Percentiles rank a stretch among this genome's conserved stretches.
phyloP scores from a whole-genome alignment of 257 asterid genomes.

The Marsdenia floribunda region DNA sequence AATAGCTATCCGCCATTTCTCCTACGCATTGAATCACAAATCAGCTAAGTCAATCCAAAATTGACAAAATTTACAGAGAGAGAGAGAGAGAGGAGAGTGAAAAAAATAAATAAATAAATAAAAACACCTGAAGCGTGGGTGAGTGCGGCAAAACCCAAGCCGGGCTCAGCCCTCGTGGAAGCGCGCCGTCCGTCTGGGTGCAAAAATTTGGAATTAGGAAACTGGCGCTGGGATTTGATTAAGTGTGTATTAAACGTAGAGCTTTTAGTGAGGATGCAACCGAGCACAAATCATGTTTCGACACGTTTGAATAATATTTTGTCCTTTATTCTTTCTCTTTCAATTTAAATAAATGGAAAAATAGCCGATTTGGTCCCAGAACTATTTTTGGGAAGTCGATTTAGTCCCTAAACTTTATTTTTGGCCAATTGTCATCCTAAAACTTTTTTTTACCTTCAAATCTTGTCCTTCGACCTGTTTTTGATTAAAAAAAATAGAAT shows the following conservation, averaged over 20 bases:
- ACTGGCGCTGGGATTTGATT: not conserved
- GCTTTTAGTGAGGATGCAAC: not conserved
- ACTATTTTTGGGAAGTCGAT: no score
- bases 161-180: constrained; percentile 11
- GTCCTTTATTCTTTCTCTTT: not conserved
- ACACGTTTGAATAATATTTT: not conserved
- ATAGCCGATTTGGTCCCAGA: no score
- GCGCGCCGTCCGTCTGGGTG: constrained; percentile 1
- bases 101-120: no score
- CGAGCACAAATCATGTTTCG: not conserved
- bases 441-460: no score
- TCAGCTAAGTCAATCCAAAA: not conserved
- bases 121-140: constrained; percentile 5
- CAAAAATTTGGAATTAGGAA: not conserved
- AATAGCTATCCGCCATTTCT: constrained; percentile 43
- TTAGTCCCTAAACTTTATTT: no score
- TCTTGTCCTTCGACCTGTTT: no score
- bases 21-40: not conserved
- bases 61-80: not conserved
- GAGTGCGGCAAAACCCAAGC: constrained; percentile 19
- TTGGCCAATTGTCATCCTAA: no score
- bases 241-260: not conserved
- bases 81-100: not conserved
- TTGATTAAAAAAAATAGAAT: no score
- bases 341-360: no score